These are phyloP conservation scores for Aspergillus haitiensis DNA, from an alignment of 495 filamentous ascomycete species.

Conservation along the genomic window DNA sequence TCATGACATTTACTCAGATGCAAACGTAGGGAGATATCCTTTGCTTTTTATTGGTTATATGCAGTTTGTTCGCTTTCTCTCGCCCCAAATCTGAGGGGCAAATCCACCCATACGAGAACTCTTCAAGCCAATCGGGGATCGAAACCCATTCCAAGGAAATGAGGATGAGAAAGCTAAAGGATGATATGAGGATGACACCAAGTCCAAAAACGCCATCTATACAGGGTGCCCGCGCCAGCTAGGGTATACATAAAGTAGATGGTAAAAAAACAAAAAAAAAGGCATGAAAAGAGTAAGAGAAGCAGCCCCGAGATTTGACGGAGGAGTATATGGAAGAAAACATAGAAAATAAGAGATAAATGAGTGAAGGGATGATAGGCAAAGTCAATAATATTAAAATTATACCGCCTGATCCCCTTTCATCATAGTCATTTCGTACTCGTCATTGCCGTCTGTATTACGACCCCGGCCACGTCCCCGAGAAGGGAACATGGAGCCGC, in stretches of 20 bases:
- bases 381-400: neutral
- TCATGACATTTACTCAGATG: neutral
- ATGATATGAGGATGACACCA: constrained; percentile 6
- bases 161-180: neutral
- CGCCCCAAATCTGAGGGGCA: neutral
- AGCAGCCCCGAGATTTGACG: constrained; percentile 2
- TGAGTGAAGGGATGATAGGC: constrained; percentile 7
- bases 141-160: constrained; percentile 23
- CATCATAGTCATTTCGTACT: constrained; percentile 82
- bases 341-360: constrained; percentile 8
- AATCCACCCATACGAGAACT: constrained; percentile 3
- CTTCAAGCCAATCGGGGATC: neutral
- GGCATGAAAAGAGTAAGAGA: too few species aligned
- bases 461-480: constrained; percentile 41
- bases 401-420: constrained; percentile 47
- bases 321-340: constrained; percentile 8
- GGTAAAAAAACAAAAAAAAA: constrained; percentile 3
- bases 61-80: neutral
- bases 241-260: constrained; percentile 38
- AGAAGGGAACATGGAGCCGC: constrained; percentile 32
- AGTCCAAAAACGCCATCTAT: constrained; percentile 41
- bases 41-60: constrained; percentile 12
- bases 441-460: constrained; percentile 57
- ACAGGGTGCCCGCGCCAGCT: constrained; percentile 35
- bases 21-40: neutral